These are phyloP conservation scores for Komagataella pastoris DNA, from an alignment of 805 yeast genomes.

Conservation along the genomic window DNA sequence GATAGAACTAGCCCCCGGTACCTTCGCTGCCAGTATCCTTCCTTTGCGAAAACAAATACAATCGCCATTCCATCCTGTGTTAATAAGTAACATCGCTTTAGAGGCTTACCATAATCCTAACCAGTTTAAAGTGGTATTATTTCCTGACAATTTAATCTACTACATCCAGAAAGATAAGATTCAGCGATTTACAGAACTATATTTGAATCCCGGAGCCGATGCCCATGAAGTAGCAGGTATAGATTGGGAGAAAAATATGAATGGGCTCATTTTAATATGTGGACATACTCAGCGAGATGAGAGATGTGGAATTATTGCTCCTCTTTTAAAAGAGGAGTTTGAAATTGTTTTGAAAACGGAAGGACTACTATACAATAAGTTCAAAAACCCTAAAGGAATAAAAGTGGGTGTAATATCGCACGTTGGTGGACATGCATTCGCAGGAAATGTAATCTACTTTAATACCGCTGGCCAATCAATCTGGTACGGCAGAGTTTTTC, in stretches of 20 bases:
- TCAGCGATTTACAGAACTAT: conserved; percentile 25
- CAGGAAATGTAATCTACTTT: conserved; percentile 64
- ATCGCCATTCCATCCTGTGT: conserved; percentile 34
- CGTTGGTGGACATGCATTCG: conserved; percentile 79
- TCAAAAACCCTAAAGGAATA: conserved; percentile 13
- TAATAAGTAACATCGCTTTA: conserved; percentile 31
- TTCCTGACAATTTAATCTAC: conserved; percentile 34
- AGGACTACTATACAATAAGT: conserved; percentile 14
- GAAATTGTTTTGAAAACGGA: conserved; percentile 22
- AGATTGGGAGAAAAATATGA: conserved; percentile 5
- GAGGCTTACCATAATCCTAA: background rate
- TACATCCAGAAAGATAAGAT: conserved; percentile 10
- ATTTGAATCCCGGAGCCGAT: conserved; percentile 21
- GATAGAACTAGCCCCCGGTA: conserved; percentile 33
- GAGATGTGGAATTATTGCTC: conserved; percentile 60
- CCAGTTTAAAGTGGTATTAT: conserved; percentile 25
- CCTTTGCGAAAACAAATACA: conserved; percentile 14
- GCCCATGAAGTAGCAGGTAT: background rate
- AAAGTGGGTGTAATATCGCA: conserved; percentile 54
- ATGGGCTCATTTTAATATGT: conserved; percentile 39
- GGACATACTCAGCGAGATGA: conserved; percentile 53
- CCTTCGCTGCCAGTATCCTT: conserved; percentile 28
- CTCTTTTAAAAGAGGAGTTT: conserved; percentile 39
- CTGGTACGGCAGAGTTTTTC: conserved; percentile 73
- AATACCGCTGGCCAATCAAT: conserved; percentile 28